Base-by-base conservation (phyloP, 108 stramenopile genomes). In the Skeletonema grethae region DNA sequence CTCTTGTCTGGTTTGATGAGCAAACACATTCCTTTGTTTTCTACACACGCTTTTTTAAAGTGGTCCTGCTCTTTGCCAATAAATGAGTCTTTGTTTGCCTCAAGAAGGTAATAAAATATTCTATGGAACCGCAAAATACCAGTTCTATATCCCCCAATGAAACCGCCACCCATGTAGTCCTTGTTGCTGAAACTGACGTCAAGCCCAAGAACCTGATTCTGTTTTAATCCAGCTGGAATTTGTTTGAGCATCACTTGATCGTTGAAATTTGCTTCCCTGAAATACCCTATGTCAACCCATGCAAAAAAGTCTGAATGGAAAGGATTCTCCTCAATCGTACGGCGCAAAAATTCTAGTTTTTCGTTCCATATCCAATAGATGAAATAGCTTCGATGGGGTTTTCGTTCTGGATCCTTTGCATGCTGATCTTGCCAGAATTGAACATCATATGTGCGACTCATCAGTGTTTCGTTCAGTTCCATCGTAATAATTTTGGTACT, bases 311-410 rank as follows among this genome's bases (percentile, higher is more conserved):
- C 79, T 53, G 70, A 79, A 35, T 75, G 56, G 50, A 85, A 90
- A 9, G 75, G 48, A 48, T 88, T 86, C 7, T 48, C 22, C 61
- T 64, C 75, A 36, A 87, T 90, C 3, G 87, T 77, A 69, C 80
- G 61, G 0, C 32, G 61, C 3, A 85, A 72, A 12, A 46, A 82
- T 82, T 82, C 86, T 20, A 86, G 73, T 80, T 90, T 90, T 46
- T 65, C 72, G 12, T 85, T 69, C 90, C 90, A 90, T n/a, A 90
- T 88, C 90, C 90, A 90, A 56, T 86, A 90, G 11, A 90, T 12
- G 58, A 84, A 63, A 65, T 86, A 88, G 0, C 79, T 80, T 16
- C 62, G 50, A 70, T 90, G 90, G 7, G 67, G 72, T 22, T 57
- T 46, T 64, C 79, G 83, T 69, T 88, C 87, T 28, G 71, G 84